A percentile compares a stretch with the other conserved stretches of the same genome.
Conservation (phyloP, 345 rosid species). For the Boechera divaricarpa region DNA sequence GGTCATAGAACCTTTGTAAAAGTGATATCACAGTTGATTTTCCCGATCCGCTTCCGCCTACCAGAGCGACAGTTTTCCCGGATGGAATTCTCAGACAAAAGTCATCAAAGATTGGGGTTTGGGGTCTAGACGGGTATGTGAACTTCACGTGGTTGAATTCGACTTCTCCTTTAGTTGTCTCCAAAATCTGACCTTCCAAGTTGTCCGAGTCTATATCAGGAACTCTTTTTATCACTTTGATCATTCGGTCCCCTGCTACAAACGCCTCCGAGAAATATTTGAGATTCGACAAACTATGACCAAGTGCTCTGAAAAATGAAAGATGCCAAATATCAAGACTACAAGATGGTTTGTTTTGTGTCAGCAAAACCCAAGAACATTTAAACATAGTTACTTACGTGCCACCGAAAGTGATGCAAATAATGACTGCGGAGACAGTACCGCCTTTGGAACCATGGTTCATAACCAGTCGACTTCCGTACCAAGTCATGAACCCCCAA, state of each 20-base stretch:
- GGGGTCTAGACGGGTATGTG: constrained; percentile 82
- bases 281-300: constrained; percentile 63
- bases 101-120: constrained; percentile 68
- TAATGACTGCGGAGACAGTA: constrained; percentile 71
- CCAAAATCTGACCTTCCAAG: constrained; percentile 68
- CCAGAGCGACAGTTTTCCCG: constrained; percentile 90
- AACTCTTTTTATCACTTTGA: constrained; percentile 65
- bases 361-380: constrained; percentile 69
- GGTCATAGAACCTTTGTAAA: constrained; percentile 87
- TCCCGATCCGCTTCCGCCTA: constrained; percentile 89
- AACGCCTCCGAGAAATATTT: constrained; percentile 70
- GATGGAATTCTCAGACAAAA: constrained; percentile 74
- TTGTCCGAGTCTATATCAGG: constrained; percentile 80
- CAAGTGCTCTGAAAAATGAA: constrained; percentile 79
- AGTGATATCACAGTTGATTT: constrained; percentile 85
- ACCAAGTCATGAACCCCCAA: constrained; percentile 95
- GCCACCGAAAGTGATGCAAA: constrained; percentile 84
- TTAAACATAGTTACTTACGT: constrained; percentile 56
- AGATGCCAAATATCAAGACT: constrained; percentile 64
- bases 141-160: constrained; percentile 83
- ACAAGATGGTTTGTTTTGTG: constrained; percentile 46
- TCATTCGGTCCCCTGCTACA: constrained; percentile 74
- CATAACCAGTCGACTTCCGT: constrained; percentile 91
- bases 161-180: constrained; percentile 71
- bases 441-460: constrained; percentile 88